Percentiles rank a stretch among this genome's conserved stretches.
phyloP scores from a whole-genome alignment of 768 basidiomycete genomes.

The Neoboletus magnificus region DNA sequence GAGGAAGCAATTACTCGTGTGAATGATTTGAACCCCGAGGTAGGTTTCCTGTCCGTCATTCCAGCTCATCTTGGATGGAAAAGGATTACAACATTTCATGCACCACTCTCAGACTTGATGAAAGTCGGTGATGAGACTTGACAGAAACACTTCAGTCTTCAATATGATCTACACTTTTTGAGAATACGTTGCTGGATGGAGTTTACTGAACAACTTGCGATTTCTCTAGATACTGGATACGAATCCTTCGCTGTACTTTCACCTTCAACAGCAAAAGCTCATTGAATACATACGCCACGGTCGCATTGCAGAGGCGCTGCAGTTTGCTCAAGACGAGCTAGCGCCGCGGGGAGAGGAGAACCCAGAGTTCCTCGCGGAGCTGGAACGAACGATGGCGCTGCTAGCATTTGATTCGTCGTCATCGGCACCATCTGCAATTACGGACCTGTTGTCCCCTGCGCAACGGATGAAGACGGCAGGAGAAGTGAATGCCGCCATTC shows the following conservation, averaged over 20 bases:
- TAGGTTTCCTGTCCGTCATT: conserved; percentile 42
- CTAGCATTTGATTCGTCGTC: conserved; percentile 74
- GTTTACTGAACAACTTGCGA: conserved; percentile 19
- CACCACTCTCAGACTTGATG: conserved; percentile 90
- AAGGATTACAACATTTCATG: conserved; percentile 94
- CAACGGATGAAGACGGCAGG: conserved; percentile 94
- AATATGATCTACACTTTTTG: conserved; percentile 63
- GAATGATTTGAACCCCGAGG: conserved; percentile 96
- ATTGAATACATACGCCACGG: conserved; percentile 92
- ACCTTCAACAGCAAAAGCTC: conserved; percentile 91
- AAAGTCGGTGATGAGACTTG: conserved; percentile 80
- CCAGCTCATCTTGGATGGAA: conserved; percentile 16
- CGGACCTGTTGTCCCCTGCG: conserved; percentile 76
- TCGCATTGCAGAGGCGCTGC: conserved; percentile 71
- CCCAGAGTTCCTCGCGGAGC: conserved; percentile 86
- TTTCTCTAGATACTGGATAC: conserved; percentile 86
- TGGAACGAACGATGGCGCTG: conserved; percentile 94
- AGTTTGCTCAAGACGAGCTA: conserved; percentile 90
- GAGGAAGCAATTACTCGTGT: conserved; percentile 94
- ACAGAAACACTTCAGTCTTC: conserved; percentile 93
- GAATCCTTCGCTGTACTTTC: conserved; percentile 91
- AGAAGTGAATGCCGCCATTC: conserved; percentile 92
- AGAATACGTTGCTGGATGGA: background rate
- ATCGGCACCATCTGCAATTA: conserved; percentile 54
- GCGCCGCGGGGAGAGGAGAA: conserved; percentile 95